Evolutionary conservation across 495 filamentous ascomycete species (phyloP).

Genomic region (Neurospora sp.): DNA sequence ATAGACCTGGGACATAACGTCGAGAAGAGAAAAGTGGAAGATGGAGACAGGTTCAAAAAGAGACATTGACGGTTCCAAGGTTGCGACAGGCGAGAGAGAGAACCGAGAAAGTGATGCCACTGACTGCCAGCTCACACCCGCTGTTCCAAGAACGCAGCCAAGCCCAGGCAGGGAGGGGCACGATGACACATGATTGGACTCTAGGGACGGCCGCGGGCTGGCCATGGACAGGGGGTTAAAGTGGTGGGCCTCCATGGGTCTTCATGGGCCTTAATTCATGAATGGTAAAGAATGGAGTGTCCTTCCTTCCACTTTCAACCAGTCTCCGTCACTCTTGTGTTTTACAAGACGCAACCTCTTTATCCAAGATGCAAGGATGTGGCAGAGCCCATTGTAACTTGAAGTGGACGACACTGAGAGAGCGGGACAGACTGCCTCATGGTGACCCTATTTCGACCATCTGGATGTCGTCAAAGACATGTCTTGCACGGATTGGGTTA

Average conservation of each 20-base stretch:
- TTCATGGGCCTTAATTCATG: not conserved
- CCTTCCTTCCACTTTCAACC: not conserved
- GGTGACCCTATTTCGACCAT: not conserved
- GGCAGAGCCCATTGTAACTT: constrained; percentile 9
- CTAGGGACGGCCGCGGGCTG: constrained; percentile 12
- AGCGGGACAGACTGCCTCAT: not conserved
- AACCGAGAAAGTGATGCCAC: constrained; percentile 2
- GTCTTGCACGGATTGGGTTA: constrained; percentile 1
- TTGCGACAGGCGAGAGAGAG: constrained; percentile 13
- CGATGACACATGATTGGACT: constrained; percentile 17
- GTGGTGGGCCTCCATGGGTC: constrained; percentile 1
- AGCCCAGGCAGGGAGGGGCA: constrained; percentile 13
- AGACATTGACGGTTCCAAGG: constrained; percentile 2
- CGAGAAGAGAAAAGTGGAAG: constrained; percentile 1
- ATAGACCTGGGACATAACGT: not conserved
- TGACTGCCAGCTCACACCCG: constrained; percentile 24
- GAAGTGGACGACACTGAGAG: constrained; percentile 5
- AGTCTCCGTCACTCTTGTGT: not conserved
- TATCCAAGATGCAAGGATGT: constrained; percentile 8
- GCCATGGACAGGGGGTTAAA: constrained; percentile 20
- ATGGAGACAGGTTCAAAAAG: constrained; percentile 5
- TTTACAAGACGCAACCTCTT: not conserved
- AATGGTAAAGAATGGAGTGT: not conserved
- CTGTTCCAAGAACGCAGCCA: constrained; percentile 20
- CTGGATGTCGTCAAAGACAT: constrained; percentile 17